phyloP scores from a whole-genome alignment of 2,329 filamentous ascomycete genomes.

The Elsinoe fawcettii region DNA sequence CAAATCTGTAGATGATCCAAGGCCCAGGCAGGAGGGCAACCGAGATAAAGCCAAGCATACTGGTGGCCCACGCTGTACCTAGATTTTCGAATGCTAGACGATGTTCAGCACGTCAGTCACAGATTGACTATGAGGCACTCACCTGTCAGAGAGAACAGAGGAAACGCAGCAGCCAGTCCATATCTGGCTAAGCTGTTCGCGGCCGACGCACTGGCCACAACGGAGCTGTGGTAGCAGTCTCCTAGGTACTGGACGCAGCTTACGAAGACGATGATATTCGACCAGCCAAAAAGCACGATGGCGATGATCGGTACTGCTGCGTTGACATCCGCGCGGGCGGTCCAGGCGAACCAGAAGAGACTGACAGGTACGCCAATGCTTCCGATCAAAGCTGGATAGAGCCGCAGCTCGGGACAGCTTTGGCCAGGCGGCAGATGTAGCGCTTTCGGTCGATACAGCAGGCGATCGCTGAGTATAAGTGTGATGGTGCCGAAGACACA shows the following conservation, averaged over 20 bases:
- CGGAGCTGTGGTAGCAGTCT: conserved; percentile 29
- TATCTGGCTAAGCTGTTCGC: conserved; percentile 30
- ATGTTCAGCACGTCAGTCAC: background rate
- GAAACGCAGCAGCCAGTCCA: conserved; percentile 26
- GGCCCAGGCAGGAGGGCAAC: conserved; percentile 32
- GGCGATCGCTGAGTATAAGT: conserved; percentile 30
- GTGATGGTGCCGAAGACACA: conserved; percentile 23
- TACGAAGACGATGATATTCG: conserved; percentile 24
- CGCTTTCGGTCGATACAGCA: conserved; percentile 27
- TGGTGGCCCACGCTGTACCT: conserved; percentile 30
- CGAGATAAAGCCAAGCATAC: conserved; percentile 32
- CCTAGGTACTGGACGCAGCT: conserved; percentile 37
- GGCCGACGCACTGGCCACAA: conserved; percentile 28
- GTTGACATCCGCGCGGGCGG: conserved; percentile 6
- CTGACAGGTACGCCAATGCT: conserved; percentile 14
- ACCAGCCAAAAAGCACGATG: conserved; percentile 20
- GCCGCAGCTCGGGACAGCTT: conserved; percentile 1
- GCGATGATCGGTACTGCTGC: conserved; percentile 22
- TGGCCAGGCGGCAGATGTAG: too few species aligned
- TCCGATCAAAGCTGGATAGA: conserved; percentile 1
- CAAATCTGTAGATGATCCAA: conserved; percentile 30
- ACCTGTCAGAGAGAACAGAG: conserved; percentile 28
- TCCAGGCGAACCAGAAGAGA: conserved; percentile 18
- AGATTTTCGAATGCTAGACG: conserved; percentile 16
- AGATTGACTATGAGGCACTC: background rate